Percentiles rank a stretch among this genome's conserved stretches.
Conservation (phyloP, 2,329 filamentous ascomycete genomes). For the Botrytis fabae region DNA sequence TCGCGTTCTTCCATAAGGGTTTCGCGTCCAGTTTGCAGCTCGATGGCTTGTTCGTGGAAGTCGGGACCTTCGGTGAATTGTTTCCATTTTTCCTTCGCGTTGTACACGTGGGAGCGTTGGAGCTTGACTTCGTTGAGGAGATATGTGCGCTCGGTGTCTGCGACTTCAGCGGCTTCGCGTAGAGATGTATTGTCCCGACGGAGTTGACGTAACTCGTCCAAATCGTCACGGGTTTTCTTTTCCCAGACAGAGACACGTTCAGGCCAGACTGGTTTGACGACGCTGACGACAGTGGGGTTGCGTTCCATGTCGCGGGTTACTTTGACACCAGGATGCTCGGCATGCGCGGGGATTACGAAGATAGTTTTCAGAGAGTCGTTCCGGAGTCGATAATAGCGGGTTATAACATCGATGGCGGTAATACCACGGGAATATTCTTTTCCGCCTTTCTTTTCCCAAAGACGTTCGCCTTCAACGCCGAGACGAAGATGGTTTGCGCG, state of each 20-base stretch:
- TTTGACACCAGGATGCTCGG: slow-evolving; percentile 48
- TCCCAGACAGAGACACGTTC: slow-evolving; percentile 36
- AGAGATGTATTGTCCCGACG: neutral
- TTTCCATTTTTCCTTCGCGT: neutral
- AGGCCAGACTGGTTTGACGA: slow-evolving; percentile 38
- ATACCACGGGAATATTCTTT: slow-evolving; percentile 44
- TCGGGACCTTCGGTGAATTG: neutral
- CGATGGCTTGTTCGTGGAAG: neutral
- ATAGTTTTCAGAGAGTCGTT: slow-evolving; percentile 47
- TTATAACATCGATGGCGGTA: slow-evolving; percentile 50
- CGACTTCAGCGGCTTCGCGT: slow-evolving; percentile 14
- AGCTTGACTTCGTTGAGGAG: slow-evolving; percentile 13
- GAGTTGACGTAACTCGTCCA: slow-evolving; percentile 27
- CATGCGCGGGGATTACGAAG: slow-evolving; percentile 54
- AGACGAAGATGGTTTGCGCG: slow-evolving; percentile 42
- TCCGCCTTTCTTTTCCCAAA: slow-evolving; percentile 29
- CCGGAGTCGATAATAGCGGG: slow-evolving; percentile 55
- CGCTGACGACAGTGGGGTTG: slow-evolving; percentile 44
- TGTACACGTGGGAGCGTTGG: neutral
- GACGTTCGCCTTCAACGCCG: slow-evolving; percentile 47
- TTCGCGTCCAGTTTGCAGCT: neutral
- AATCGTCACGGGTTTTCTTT: slow-evolving; percentile 30
- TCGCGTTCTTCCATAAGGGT: neutral
- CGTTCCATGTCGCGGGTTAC: slow-evolving; percentile 50
- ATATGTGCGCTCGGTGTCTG: slow-evolving; percentile 2